Evolutionary conservation across 2,329 filamentous ascomycete genomes (phyloP).

Genomic region (Trichoderma sp.): DNA sequence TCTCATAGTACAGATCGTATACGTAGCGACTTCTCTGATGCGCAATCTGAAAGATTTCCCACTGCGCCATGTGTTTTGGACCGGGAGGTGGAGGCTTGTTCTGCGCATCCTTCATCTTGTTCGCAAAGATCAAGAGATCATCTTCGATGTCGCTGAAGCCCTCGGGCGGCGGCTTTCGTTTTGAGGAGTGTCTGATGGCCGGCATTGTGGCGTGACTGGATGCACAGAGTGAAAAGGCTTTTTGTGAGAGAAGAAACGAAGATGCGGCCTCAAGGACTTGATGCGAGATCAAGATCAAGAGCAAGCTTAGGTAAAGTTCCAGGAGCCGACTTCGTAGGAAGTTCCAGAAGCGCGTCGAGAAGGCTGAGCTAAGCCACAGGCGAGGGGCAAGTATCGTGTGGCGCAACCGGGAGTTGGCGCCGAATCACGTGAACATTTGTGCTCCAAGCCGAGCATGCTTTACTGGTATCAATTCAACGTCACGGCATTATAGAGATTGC

Average conservation of each 20-base stretch:
- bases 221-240: neutral
- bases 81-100: slow-evolving; percentile 81
- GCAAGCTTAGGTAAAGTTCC: neutral
- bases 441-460: slow-evolving; percentile 28
- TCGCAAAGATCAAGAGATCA: slow-evolving; percentile 79
- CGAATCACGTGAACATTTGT: slow-evolving; percentile 35
- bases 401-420: slow-evolving; percentile 30
- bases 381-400: slow-evolving; percentile 28
- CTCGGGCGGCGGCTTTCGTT: slow-evolving; percentile 79
- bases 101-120: slow-evolving; percentile 95
- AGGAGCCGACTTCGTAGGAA: slow-evolving; percentile 17
- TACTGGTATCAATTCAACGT: slow-evolving; percentile 35
- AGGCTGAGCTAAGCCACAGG: slow-evolving; percentile 26
- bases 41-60: slow-evolving; percentile 97
- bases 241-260: neutral
- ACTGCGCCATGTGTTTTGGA: slow-evolving; percentile 84
- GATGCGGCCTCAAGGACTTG: neutral
- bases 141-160: slow-evolving; percentile 89
- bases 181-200: slow-evolving; percentile 71
- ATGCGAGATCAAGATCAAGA: neutral
- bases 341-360: slow-evolving; percentile 16
- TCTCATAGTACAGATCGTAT: slow-evolving; percentile 97
- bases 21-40: slow-evolving; percentile 92
- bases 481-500: slow-evolving; percentile 35
- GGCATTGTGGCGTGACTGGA: slow-evolving; percentile 59